Base-by-base conservation (phyloP, 1,139 yeast species). In the Geotrichum restrictum region DNA sequence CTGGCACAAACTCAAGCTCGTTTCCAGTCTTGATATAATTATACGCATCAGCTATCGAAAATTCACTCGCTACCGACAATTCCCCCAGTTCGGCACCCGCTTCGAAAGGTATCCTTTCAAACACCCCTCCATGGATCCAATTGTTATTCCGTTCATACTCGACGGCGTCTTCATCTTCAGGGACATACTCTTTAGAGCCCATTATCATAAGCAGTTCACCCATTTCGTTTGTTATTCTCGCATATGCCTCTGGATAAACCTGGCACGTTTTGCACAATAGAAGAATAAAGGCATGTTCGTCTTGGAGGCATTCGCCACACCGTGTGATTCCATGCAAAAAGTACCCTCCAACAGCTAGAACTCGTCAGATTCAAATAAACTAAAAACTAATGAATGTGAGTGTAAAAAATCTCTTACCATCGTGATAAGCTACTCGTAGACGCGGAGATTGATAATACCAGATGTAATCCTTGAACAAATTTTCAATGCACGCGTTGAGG, bases 251-350 rank as follows among this genome's bases (percentile, higher is more conserved):
- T 3, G 46, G 43, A 37, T 34, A 48, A 13, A 10, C 21, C 4
- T 14, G 16, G 7, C 52, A 39, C 14, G 51, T 29, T 16, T 45
- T 21, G 8, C 32, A n/a, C 29, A 46, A 36, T 1, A 50, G 14
- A 32, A 42, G 43, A 6, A 51, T 14, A 5, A 46, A 19, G 21
- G 44, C 32, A 5, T 32, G 18, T 14, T 49, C 48, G 31, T 54
- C 56, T 10, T 44, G 42, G 13, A 31, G 31, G 29, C 51, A 42
- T 1, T 41, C 51, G 10, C 49, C 49, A 22, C 34, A 48, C 10
- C 38, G 33, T 3, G 56, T 48, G 22, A 51, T 45, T n/a, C 54
- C 52, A 37, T 54, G 52, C n/a, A 53, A 19, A 29, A 40, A 53
- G 13, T 37, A 46, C 2, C 52, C 52, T 4, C 51, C 53, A 3